Base-by-base conservation (phyloP, 179 eudicot genomes). In the Vitellaria paradoxa region DNA sequence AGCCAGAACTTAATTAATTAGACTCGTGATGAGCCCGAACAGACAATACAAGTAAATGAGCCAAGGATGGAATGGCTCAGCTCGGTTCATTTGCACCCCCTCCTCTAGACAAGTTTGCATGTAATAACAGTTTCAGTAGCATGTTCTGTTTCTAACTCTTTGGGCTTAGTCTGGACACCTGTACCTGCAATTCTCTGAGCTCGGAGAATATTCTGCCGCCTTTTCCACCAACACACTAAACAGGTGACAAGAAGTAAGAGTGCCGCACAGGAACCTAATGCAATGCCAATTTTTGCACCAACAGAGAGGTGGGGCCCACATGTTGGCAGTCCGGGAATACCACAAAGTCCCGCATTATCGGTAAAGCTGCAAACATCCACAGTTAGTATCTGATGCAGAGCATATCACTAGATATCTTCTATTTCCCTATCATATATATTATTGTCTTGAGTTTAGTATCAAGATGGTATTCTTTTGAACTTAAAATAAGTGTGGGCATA, bases 341-440 rank as follows among this genome's bases (percentile, higher is more conserved):
- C 99, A 79, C 99, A 96, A 72, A 96, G 93, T 62, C 99, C 97
- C 80, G 87, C 80, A 84, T 96, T 96, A 74, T 94, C 98, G 3
- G 99, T 96, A 74, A 96, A 96, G 81, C 99, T 96, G 90, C 77
- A 81, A 5, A 64, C 68, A 66, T 46, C 83, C 85, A 73, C 13
- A 46, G 71, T 72, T 69, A 84, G 77, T 70, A 66, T 61, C 63
- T 9, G 30, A 77, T 59, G 63, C 13, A 61, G 21, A 62, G 71
- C n/a, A 67, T 45, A 14, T 11, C 0, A 26, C 57, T 30, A 79
- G 47, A 53, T 7, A 65, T 10, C 6, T 65, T n/a, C 72, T 47
- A 53, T 53, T 45, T 23, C 60, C 5, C 20, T 12, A 12, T 10
- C 13, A 6, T 50, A 17, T 20, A 52, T 63, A 53, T 56, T 70